A percentile compares a stretch with the other conserved stretches of the same genome.
phyloP scores from a whole-genome alignment of 192 early-diverging fungal genomes.

The Umbelopsis isabellina region DNA sequence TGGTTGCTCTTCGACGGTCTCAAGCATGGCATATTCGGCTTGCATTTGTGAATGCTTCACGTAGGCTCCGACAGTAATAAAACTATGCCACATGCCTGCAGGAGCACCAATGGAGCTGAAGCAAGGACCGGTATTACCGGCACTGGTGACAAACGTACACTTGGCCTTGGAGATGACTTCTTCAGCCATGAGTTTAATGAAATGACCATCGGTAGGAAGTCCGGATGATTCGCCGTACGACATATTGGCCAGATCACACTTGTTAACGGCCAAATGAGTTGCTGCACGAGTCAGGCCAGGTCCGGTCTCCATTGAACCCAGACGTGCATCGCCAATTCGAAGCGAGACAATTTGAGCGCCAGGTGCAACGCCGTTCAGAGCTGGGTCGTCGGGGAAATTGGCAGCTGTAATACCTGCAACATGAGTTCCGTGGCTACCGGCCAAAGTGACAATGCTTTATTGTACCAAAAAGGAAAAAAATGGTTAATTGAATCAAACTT shows the following conservation, averaged over 20 bases:
- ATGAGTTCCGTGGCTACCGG: constrained; percentile 91
- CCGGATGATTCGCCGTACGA: constrained; percentile 85
- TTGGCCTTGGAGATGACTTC: constrained; percentile 85
- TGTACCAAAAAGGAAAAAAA: constrained; percentile 22
- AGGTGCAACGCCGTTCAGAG: constrained; percentile 90
- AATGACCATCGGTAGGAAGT: constrained; percentile 75
- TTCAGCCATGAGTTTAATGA: constrained; percentile 76
- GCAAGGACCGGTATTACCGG: constrained; percentile 93
- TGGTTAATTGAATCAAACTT: background rate
- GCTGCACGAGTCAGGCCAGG: constrained; percentile 81
- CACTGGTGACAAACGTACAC: constrained; percentile 85
- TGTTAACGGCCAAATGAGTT: constrained; percentile 68
- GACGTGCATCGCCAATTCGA: constrained; percentile 82
- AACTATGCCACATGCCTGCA: constrained; percentile 68
- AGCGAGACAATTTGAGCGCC: constrained; percentile 94
- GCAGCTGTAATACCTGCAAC: constrained; percentile 94
- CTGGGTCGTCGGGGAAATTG: constrained; percentile 82
- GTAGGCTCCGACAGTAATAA: constrained; percentile 95
- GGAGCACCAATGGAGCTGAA: constrained; percentile 86
- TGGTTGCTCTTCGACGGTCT: constrained; percentile 74
- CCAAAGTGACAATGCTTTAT: constrained; percentile 77
- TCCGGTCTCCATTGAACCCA: constrained; percentile 80
- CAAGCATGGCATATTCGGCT: constrained; percentile 84
- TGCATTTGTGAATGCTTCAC: constrained; percentile 83
- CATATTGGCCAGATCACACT: constrained; percentile 81